Conservation (phyloP, 768 basidiomycete species). For the Mycena metata region DNA sequence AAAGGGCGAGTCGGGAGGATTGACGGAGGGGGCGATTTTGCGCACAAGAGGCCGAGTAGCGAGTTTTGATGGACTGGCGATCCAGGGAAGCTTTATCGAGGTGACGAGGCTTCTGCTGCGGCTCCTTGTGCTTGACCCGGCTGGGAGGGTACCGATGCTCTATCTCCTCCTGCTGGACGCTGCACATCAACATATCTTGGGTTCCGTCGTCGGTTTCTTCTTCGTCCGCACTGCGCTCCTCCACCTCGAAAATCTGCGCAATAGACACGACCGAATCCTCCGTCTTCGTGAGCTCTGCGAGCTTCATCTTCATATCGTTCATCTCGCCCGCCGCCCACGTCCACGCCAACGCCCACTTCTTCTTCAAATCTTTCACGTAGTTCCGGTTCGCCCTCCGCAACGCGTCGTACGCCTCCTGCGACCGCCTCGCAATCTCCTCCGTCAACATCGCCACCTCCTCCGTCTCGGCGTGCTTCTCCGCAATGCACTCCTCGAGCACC, state of each 20-base stretch:
- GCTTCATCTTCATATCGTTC: neutral
- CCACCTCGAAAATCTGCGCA: neutral
- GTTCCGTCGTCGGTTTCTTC: neutral
- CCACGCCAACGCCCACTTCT: constrained; percentile 12
- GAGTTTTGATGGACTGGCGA: neutral
- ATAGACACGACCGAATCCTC: constrained; percentile 3
- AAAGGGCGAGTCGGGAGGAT: constrained; percentile 9
- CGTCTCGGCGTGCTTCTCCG: constrained; percentile 4
- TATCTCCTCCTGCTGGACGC: neutral
- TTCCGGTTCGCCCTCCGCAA: neutral
- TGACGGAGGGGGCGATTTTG: constrained; percentile 11
- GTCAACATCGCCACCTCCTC: constrained; percentile 6
- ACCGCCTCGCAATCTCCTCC: neutral
- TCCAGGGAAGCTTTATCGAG: no score
- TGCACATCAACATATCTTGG: constrained; percentile 10
- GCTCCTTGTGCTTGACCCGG: no score
- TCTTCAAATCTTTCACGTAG: neutral
- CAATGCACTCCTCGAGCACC: neutral
- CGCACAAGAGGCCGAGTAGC: neutral
- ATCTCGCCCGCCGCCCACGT: neutral
- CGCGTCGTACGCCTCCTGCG: neutral
- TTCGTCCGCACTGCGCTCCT: neutral
- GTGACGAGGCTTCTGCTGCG: no score
- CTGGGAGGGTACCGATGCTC: no score
- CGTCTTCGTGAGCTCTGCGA: neutral